Percentiles rank a stretch among this genome's conserved stretches.
These are phyloP conservation scores for Microsporum audouinii DNA, from an alignment of 2,329 filamentous ascomycete species.

Conservation along the genomic window DNA sequence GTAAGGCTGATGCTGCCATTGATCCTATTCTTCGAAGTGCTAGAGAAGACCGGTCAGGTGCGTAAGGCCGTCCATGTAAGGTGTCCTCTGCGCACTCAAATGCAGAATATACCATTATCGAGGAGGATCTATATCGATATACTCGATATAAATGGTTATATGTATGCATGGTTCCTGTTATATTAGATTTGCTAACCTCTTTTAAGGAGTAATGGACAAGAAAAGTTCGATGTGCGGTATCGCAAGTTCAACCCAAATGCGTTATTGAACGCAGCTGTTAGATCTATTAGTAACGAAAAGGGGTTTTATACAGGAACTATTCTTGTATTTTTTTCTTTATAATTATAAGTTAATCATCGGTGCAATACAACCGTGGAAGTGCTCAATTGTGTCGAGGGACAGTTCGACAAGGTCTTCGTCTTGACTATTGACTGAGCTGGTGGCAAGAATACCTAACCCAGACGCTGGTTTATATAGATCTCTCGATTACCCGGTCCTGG, in stretches of 20 bases:
- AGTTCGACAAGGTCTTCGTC: conserved; percentile 28
- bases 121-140: conserved; percentile 19
- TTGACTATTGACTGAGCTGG: conserved; percentile 23
- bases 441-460: conserved; percentile 22
- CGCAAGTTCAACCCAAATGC: conserved; percentile 18
- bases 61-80: too few species aligned
- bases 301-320: conserved; percentile 15
- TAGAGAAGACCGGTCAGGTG: too few species aligned
- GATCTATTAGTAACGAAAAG: conserved; percentile 18
- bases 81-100: neutral
- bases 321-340: neutral
- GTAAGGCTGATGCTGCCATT: too few species aligned
- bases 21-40: too few species aligned
- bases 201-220: too few species aligned
- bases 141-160: conserved; percentile 19
- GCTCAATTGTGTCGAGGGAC: conserved; percentile 23
- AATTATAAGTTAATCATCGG: neutral
- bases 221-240: conserved; percentile 21
- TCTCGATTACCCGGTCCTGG: conserved; percentile 5
- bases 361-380: conserved; percentile 18
- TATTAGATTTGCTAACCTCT: neutral
- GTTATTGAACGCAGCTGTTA: too few species aligned
- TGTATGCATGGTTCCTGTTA: neutral
- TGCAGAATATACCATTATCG: conserved; percentile 10
- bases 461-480: conserved; percentile 18